phyloP scores from a whole-genome alignment of 768 basidiomycete genomes.

The Rhodosporidiobolus sp. region DNA sequence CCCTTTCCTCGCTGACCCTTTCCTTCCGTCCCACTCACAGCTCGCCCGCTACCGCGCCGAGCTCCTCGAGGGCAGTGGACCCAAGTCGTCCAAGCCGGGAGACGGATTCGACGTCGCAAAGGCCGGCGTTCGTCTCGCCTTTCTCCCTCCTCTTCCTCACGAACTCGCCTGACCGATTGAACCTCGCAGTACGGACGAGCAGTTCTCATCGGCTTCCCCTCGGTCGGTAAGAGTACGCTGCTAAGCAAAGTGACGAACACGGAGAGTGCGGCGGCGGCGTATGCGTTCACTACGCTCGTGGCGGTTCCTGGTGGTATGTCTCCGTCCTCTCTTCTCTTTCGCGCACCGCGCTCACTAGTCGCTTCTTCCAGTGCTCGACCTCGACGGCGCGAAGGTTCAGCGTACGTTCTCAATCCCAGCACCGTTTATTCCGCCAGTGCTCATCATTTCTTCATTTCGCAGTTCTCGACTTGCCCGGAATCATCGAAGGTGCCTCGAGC shows the following conservation, averaged over 20 bases:
- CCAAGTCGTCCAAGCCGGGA: slow-evolving; percentile 69
- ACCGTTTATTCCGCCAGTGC: too few relatives aligned
- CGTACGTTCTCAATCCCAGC: slow-evolving; percentile 43
- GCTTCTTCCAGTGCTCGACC: slow-evolving; percentile 62
- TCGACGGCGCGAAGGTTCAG: slow-evolving; percentile 90
- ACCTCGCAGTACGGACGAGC: slow-evolving; percentile 49
- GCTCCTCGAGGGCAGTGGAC: slow-evolving; percentile 76
- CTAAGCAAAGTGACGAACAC: slow-evolving; percentile 90
- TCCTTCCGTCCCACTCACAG: neutral
- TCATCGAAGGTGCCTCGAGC: slow-evolving; percentile 50
- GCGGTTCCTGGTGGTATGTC: slow-evolving; percentile 82
- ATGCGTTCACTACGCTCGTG: slow-evolving; percentile 50
- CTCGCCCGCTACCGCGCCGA: slow-evolving; percentile 77
- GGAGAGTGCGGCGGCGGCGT: slow-evolving; percentile 68
- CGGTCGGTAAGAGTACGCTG: slow-evolving; percentile 91
- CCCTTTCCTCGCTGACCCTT: neutral
- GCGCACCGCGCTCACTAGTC: fast-evolving
- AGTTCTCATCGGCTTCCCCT: slow-evolving; percentile 83
- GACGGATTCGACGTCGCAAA: slow-evolving; percentile 45
- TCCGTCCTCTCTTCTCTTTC: neutral
- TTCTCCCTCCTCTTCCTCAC: neutral
- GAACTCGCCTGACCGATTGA: neutral
- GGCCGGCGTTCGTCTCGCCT: slow-evolving; percentile 67
- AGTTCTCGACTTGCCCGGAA: slow-evolving; percentile 46
- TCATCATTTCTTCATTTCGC: neutral